Conservation (phyloP, 176 grass and related monocot species). For the Cenchrus purpureus region DNA sequence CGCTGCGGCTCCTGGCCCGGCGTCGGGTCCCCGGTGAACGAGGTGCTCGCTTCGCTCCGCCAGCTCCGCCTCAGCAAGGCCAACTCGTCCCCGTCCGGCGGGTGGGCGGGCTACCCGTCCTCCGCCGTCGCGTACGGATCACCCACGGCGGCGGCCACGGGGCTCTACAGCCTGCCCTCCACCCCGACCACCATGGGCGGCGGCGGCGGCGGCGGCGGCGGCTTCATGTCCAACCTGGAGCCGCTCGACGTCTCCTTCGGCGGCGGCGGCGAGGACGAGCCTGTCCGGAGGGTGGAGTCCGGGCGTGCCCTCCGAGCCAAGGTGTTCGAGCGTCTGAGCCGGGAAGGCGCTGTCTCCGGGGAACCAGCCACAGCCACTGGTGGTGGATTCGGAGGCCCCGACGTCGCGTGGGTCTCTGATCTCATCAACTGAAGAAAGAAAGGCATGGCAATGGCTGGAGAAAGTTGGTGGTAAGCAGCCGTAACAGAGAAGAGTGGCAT, state of each 20-base stretch:
- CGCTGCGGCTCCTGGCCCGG: slow-evolving; percentile 51
- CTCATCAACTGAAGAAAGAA: slow-evolving; percentile 60
- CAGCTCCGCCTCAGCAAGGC: slow-evolving; percentile 70
- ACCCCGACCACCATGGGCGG: slow-evolving; percentile 34
- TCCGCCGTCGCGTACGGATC: slow-evolving; percentile 44
- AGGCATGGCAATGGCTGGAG: background rate
- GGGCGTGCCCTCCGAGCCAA: slow-evolving; percentile 70
- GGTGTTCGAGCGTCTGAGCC: slow-evolving; percentile 73
- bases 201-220: background rate
- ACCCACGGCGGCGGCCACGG: slow-evolving; percentile 21
- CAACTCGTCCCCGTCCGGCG: slow-evolving; percentile 55
- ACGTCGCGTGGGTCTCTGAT: slow-evolving; percentile 85
- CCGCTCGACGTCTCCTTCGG: slow-evolving; percentile 43
- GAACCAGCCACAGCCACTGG: background rate
- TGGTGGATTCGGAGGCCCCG: slow-evolving; percentile 10
- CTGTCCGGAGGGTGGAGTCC: slow-evolving; percentile 77
- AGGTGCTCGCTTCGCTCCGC: slow-evolving; percentile 62
- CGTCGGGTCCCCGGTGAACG: slow-evolving; percentile 57
- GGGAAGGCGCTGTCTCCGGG: slow-evolving; percentile 37
- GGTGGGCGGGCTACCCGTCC: slow-evolving; percentile 36
- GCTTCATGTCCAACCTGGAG: slow-evolving; percentile 40
- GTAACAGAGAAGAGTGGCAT: background rate
- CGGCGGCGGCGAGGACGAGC: slow-evolving; percentile 51
- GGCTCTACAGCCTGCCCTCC: slow-evolving; percentile 65
- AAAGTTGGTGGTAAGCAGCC: slow-evolving; percentile 18